Conservation (phyloP, 306 rosid genomes). For the Ormosia semicastrata region DNA sequence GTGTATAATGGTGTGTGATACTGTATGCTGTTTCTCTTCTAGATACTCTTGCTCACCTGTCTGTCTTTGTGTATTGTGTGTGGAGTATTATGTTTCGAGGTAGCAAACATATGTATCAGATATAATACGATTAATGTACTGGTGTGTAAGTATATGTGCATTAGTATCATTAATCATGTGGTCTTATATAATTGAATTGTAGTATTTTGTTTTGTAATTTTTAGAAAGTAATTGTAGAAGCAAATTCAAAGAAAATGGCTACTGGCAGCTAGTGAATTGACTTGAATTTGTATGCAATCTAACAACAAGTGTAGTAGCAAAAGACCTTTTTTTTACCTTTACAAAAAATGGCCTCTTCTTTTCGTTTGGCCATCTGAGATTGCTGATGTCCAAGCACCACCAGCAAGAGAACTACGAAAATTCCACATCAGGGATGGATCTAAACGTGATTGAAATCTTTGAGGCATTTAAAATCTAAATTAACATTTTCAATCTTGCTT, state of each 20-base stretch:
- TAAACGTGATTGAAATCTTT: background rate
- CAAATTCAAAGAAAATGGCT: constrained; percentile 12
- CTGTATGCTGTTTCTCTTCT: background rate
- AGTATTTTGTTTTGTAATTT: constrained; percentile 23
- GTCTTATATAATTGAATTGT: constrained; percentile 32
- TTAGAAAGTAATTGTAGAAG: constrained; percentile 15
- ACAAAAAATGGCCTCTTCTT: background rate
- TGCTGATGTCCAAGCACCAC: background rate
- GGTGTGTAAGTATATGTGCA: constrained; percentile 22
- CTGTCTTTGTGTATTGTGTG: background rate
- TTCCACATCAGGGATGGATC: background rate
- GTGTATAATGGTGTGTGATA: background rate
- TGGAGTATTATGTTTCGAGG: constrained; percentile 14
- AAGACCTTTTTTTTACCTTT: background rate
- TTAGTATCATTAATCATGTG: constrained; percentile 40
- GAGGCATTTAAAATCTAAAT: background rate
- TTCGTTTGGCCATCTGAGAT: background rate
- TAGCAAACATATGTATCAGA: constrained; percentile 1
- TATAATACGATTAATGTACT: constrained; percentile 18
- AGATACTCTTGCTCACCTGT: background rate
- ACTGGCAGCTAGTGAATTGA: background rate
- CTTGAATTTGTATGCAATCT: background rate
- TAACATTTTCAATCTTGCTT: background rate
- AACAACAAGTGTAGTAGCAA: background rate
- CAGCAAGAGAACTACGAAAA: background rate